Percentiles rank a stretch among this genome's conserved stretches.
Conservation (phyloP, 2,329 filamentous ascomycete species). For the Epichloe coenophiala region DNA sequence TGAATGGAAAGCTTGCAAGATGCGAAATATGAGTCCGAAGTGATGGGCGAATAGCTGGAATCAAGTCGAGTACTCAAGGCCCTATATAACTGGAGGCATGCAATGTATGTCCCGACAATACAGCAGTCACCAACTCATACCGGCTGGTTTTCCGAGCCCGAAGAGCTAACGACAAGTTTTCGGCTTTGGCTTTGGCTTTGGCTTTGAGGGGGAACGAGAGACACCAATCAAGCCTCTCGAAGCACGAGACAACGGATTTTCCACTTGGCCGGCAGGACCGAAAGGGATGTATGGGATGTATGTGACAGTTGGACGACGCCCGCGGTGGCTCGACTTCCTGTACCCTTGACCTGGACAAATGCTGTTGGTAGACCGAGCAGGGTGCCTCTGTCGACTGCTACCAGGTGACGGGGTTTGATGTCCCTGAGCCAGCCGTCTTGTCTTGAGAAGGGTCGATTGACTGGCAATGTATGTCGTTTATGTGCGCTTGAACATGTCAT, state of each 20-base stretch:
- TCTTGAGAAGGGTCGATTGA: neutral
- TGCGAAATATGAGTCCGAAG: neutral
- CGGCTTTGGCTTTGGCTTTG: neutral
- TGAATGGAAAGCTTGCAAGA: neutral
- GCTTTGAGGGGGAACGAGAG: neutral
- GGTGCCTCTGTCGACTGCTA: neutral
- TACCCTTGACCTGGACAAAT: slow-evolving; percentile 2
- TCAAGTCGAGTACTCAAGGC: neutral
- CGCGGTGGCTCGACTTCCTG: slow-evolving; percentile 5
- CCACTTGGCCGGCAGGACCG: slow-evolving; percentile 4
- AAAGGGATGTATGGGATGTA: slow-evolving; percentile 6
- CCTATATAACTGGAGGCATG: neutral
- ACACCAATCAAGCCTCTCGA: slow-evolving; percentile 4
- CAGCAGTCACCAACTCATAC: neutral
- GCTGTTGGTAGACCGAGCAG: slow-evolving; percentile 3
- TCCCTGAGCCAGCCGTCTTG: neutral
- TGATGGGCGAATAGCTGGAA: neutral
- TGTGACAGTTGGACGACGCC: slow-evolving; percentile 6
- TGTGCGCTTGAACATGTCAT: slow-evolving; percentile 1
- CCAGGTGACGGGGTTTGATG: slow-evolving; percentile 1
- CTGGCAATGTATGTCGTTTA: neutral
- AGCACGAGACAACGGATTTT: slow-evolving; percentile 4
- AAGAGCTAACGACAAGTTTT: neutral
- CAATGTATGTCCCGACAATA: neutral
- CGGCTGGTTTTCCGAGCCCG: slow-evolving; percentile 4